phyloP scores from a whole-genome alignment of 2,329 filamentous ascomycete species.

The Apiospora sp. region DNA sequence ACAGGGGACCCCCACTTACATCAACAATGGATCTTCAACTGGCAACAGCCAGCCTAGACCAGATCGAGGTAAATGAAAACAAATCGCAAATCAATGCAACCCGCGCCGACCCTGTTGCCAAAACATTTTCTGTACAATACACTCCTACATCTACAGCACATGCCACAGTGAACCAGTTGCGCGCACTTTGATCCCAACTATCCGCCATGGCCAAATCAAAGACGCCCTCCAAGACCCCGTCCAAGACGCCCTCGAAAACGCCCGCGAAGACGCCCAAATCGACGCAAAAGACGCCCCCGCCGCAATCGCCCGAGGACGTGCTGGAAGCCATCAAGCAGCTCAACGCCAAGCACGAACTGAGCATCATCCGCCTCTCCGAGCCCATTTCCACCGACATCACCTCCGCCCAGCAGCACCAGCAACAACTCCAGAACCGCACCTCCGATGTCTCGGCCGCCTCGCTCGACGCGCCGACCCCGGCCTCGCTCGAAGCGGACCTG shows the following conservation, averaged over 20 bases:
- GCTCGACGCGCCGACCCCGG: constrained; percentile 74
- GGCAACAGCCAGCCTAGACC: not conserved
- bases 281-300: not conserved
- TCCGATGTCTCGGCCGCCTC: constrained; percentile 76
- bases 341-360: constrained; percentile 67
- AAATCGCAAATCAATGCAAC: not conserved
- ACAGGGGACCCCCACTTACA: not conserved
- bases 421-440: constrained; percentile 54
- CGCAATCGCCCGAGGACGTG: constrained; percentile 46
- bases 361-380: constrained; percentile 80
- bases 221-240: not conserved
- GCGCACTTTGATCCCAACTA: not conserved
- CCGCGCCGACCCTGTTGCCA: not conserved
- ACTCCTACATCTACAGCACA: not conserved
- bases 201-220: constrained; percentile 22
- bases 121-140: not conserved
- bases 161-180: not conserved
- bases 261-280: constrained; percentile 18
- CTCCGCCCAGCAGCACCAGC: constrained; percentile 44
- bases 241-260: not conserved
- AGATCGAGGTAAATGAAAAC: constrained; percentile 18
- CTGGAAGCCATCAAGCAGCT: constrained; percentile 61
- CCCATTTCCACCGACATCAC: constrained; percentile 67
- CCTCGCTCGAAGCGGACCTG: constrained; percentile 82
- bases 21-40: not conserved